A percentile compares a stretch with the other conserved stretches of the same genome.
These are phyloP conservation scores for Neurospora sp. DNA, from an alignment of 495 filamentous ascomycete species.

Conservation along the genomic window DNA sequence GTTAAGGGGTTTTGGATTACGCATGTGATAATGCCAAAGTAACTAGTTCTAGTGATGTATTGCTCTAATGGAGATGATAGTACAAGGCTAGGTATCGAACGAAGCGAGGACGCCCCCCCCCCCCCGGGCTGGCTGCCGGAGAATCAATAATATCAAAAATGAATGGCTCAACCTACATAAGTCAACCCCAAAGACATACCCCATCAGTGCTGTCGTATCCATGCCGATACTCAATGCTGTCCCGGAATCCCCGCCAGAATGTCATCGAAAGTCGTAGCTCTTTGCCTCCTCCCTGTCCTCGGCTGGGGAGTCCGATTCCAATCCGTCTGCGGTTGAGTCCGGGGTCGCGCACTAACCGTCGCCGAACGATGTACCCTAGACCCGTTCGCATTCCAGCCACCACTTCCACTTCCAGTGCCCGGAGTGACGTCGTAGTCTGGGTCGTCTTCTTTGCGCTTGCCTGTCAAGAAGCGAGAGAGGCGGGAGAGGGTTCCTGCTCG, in stretches of 20 bases:
- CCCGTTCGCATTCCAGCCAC: neutral
- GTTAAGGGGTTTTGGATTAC: neutral
- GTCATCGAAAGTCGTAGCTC: conserved; percentile 14
- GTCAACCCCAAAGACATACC: neutral
- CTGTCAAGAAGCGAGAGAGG: conserved; percentile 1
- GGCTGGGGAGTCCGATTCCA: neutral
- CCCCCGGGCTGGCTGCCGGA: neutral
- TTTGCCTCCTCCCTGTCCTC: neutral
- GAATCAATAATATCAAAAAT: neutral
- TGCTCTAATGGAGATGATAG: neutral
- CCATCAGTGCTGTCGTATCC: neutral
- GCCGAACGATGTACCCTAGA: neutral
- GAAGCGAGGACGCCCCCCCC: neutral
- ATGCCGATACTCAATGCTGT: neutral
- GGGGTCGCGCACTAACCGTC: neutral
- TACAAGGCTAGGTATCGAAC: neutral
- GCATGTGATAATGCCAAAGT: neutral
- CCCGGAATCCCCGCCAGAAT: conserved; percentile 4
- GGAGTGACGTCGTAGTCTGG: neutral
- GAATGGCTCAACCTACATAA: neutral
- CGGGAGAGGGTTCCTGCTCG: conserved; percentile 4
- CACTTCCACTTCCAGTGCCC: neutral
- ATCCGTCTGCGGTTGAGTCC: neutral
- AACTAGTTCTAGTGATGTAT: neutral
- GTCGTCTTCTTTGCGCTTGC: neutral